Base-by-base conservation (phyloP, 2,329 filamentous ascomycete genomes). In the Chaetothyriales sp. region DNA sequence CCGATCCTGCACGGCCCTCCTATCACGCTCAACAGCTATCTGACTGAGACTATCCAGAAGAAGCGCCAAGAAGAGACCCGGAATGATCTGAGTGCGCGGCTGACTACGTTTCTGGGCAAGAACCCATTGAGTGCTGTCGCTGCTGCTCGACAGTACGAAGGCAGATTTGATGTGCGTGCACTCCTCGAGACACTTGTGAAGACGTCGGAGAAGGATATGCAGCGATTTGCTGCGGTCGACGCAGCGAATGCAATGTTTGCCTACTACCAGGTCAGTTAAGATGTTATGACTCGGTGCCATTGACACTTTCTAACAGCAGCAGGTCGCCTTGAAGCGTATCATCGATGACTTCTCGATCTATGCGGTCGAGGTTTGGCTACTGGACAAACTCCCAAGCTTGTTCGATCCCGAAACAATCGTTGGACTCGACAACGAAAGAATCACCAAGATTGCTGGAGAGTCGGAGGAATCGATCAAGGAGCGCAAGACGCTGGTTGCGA, bases 341-440 rank as follows among this genome's bases (percentile, higher is more conserved):
- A 63, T 70, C 2, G 70, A 77, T 2, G 74, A 74, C 18, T 62
- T 76, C 7, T 64, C 70, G 15, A 73, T 67, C n/a, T 62, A 76
- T 0, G 73, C 67, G 0, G 63, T 74, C 0, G 74, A 77, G 55
- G 70, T 70, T 25, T 74, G 71, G 44, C 66, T 77, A 0, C 59
- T 77, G 0, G 59, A 51, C 0, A 64, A 69, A 1, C 51, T 76
- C 0, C 64, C 67, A 0, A 49, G 53, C 0, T 70, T 76, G 2
- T 62, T 76, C 28, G 71, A 66, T 0, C 63, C 68, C 1, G 61
- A 60, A 0, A 59, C 57, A 0, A 64, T 75, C 1, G 58, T 62
- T 39, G 50, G 46, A 1, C 66, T 73, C 63, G 53, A 57, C 2
- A 61, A 69, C 1, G 59, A 62, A 0, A 53, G 54, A 6, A 47